A percentile compares a stretch with the other conserved stretches of the same genome.
These are phyloP conservation scores for Xerocomus minutiporus DNA, from an alignment of 1,284 basidiomycete genomes.

Conservation along the genomic window DNA sequence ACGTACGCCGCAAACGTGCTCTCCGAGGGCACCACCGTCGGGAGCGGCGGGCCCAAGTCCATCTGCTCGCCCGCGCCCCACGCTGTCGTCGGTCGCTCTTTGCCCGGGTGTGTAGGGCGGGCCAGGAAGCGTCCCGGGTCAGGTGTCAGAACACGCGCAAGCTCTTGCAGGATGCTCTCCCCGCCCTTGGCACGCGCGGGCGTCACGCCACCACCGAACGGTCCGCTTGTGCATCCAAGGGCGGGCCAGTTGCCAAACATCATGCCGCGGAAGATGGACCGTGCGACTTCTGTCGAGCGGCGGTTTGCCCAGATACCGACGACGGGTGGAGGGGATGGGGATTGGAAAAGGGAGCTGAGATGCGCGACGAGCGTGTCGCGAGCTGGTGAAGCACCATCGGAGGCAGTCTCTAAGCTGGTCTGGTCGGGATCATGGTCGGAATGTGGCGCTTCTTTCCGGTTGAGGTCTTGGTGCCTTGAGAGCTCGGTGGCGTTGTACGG, in stretches of 20 bases:
- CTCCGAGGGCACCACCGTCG: conserved; percentile 47
- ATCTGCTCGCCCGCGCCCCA: neutral
- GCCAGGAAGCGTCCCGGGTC: conserved; percentile 16
- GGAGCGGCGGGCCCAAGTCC: conserved; percentile 20
- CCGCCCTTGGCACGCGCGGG: conserved; percentile 19
- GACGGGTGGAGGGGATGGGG: conserved; percentile 20
- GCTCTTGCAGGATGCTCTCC: conserved; percentile 25
- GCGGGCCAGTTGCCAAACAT: conserved; percentile 49
- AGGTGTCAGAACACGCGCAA: conserved; percentile 14
- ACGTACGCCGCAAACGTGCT: conserved; percentile 60
- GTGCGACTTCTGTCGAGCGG: conserved; percentile 42
- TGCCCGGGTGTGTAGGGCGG: neutral
- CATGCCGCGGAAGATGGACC: conserved; percentile 47
- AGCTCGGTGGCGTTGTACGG: neutral
- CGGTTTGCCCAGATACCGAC: conserved; percentile 47
- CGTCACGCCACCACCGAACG: conserved; percentile 31
- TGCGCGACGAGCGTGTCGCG: conserved; percentile 17
- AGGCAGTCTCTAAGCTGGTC: neutral
- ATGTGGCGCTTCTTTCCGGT: neutral
- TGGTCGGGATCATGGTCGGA: neutral
- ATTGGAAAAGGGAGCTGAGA: conserved; percentile 21
- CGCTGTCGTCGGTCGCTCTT: conserved; percentile 10
- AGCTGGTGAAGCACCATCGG: neutral
- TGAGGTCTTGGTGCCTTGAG: neutral
- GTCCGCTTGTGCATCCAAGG: conserved; percentile 23